Evolutionary conservation across 2,329 filamentous ascomycete species (phyloP).

Genomic region (Blastomyces percursus): DNA sequence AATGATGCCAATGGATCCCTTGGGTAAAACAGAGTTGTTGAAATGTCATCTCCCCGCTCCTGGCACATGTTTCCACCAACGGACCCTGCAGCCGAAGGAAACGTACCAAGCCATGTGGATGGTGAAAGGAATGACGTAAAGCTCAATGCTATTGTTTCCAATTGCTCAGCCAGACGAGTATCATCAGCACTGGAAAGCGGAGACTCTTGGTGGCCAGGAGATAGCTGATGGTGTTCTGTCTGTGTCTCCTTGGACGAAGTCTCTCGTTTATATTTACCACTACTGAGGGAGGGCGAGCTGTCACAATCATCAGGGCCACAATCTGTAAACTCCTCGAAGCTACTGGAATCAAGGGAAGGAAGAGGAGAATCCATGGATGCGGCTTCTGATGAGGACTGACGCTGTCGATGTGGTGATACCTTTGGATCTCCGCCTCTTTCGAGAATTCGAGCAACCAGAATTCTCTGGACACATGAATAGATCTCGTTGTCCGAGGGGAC

Average conservation of each 20-base stretch:
- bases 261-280: neutral
- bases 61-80: neutral
- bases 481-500: slow-evolving; percentile 13
- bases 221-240: neutral
- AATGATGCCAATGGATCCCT: neutral
- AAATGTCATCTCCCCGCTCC: neutral
- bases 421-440: neutral
- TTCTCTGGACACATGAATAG: slow-evolving; percentile 4
- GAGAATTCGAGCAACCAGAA: slow-evolving; percentile 3
- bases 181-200: neutral
- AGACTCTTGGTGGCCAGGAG: neutral
- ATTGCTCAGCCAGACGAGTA: neutral
- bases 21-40: neutral
- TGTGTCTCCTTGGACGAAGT: neutral
- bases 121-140: neutral
- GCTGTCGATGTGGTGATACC: neutral
- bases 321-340: neutral
- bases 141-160: neutral
- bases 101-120: slow-evolving; percentile 3
- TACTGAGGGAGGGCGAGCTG: neutral
- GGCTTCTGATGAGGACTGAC: slow-evolving; percentile 5
- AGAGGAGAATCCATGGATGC: neutral
- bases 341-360: neutral
- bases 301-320: neutral
- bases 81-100: neutral